Base-by-base conservation (phyloP, 768 basidiomycete genomes). In the Naganishia randhawae region DNA sequence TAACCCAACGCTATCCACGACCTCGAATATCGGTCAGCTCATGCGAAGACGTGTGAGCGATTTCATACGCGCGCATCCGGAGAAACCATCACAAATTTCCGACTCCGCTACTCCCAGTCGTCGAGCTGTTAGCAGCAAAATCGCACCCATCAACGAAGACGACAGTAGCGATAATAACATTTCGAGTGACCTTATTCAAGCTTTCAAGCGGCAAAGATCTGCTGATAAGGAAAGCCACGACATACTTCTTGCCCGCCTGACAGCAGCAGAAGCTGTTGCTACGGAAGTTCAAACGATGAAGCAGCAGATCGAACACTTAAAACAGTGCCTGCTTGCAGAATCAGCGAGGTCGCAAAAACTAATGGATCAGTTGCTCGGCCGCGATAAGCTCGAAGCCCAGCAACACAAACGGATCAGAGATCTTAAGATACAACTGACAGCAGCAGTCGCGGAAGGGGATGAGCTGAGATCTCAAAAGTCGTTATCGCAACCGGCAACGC, bases 31-130 rank as follows among this genome's bases (percentile, higher is more conserved):
- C 9, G 69, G 71, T 5, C 69, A 65, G 37, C 71, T 67, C 0
- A 75, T 76, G 55, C 73, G 80, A 13, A 68, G 78, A 8, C 71
- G 80, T 9, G 78, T 79, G 72, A 78, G 77, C 70, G 80, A 80
- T 62, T 73, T 76, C 29, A 63, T 65, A 45, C 71, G 22, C 55
- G 67, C 27, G 71, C 67, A 31, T 33, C 72, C 19, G 45, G 71
- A 71, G 0, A 54, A 76, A 17, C 73, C 75, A 16, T 3, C 6
- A 6, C 25, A 48, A n/a, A 14, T n/a, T 22, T 22, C 32, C 33
- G 22, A 61, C 50, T 13, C 22, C 33, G 72, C 48, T 31, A 33
- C 41, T 54, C 29, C 41, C 13, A 48, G 74, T 52, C 69, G 78
- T 50, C 52, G 78, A 52, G 74, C 76, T 17, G 72, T 79, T 65